Percentiles rank a stretch among this genome's conserved stretches.
Conservation (phyloP, 176 grass and related monocot species). For the Saccharum spontaneum region DNA sequence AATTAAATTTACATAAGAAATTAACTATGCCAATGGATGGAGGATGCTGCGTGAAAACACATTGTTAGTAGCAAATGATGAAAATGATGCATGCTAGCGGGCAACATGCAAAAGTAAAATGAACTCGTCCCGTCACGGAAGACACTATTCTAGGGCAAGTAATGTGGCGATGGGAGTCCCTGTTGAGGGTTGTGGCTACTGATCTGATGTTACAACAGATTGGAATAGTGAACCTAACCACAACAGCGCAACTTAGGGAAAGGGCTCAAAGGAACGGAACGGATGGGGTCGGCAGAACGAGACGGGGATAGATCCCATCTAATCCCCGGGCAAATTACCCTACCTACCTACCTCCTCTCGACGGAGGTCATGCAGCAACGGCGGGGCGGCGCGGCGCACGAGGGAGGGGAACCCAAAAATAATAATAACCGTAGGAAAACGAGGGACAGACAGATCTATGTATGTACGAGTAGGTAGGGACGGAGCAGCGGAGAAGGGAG, state of each 20-base stretch:
- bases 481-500: too few relatives aligned
- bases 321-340: too few relatives aligned
- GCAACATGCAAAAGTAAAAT: not conserved
- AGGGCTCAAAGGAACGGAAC: not conserved
- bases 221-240: not conserved
- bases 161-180: not conserved
- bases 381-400: not conserved
- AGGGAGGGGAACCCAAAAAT: not conserved
- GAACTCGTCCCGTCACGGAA: not conserved
- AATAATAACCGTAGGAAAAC: too few relatives aligned
- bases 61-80: too few relatives aligned
- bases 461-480: too few relatives aligned
- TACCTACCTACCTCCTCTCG: too few relatives aligned
- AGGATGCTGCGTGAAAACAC: not conserved
- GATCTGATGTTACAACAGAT: not conserved
- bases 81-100: not conserved
- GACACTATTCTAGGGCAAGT: not conserved
- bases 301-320: too few relatives aligned
- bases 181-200: not conserved
- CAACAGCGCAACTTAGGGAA: not conserved
- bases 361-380: too few relatives aligned
- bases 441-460: too few relatives aligned
- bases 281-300: too few relatives aligned
- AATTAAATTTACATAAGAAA: not conserved
- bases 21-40: not conserved